Conservation (phyloP, 202 grass and related monocot species). For the Setaria viridis region DNA sequence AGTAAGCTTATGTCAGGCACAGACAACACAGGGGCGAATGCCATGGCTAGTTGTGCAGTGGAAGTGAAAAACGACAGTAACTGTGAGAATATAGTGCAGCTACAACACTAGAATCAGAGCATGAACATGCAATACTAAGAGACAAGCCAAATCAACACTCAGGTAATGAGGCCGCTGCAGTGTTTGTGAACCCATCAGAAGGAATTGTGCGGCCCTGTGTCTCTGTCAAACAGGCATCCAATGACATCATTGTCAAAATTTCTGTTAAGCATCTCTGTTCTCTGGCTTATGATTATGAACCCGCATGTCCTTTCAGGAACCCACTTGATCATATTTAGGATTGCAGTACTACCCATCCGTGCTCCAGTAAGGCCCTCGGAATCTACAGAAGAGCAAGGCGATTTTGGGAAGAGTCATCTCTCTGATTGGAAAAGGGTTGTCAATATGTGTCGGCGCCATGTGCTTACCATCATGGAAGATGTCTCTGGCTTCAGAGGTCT, state of each 20-base stretch:
- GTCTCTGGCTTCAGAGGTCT: constrained; percentile 18
- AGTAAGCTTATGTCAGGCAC: no score
- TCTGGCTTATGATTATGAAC: background rate
- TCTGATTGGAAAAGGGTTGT: background rate
- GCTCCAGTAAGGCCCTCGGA: background rate
- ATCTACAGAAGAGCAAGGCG: background rate
- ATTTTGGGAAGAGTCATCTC: background rate
- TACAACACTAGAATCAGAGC: background rate
- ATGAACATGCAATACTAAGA: background rate
- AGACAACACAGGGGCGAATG: no score
- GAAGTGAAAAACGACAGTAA: background rate
- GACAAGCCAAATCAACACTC: background rate
- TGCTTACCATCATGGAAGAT: constrained; percentile 31
- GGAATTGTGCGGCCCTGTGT: background rate
- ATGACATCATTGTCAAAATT: background rate
- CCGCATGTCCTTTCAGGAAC: background rate
- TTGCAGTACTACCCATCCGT: background rate
- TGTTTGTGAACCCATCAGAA: background rate
- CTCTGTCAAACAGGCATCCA: constrained; percentile 18
- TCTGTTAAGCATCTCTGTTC: constrained; percentile 7
- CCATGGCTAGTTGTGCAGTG: background rate
- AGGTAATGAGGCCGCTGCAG: background rate
- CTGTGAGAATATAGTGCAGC: no score
- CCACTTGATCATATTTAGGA: background rate
- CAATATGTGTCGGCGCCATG: constrained; percentile 15